These are phyloP conservation scores for Pseudogymnoascus sp. DNA, from an alignment of 2,329 filamentous ascomycete genomes.

Conservation along the genomic window DNA sequence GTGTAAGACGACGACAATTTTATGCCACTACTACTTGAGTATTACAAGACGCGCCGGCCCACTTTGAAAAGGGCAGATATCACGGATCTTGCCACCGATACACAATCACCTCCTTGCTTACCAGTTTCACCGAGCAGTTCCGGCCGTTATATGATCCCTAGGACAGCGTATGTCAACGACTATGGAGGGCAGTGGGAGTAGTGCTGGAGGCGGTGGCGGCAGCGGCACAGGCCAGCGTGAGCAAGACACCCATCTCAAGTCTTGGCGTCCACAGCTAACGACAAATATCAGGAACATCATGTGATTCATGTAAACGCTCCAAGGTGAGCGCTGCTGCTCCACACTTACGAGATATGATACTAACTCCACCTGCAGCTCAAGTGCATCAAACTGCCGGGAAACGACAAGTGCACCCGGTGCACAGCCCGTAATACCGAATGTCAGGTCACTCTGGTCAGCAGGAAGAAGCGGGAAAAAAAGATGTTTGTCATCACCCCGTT, in stretches of 20 bases:
- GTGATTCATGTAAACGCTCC: slow-evolving; percentile 21
- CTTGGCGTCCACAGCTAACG: background rate
- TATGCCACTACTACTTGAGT: background rate
- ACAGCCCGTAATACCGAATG: slow-evolving; percentile 15
- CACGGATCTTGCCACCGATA: background rate
- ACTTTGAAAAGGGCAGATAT: background rate
- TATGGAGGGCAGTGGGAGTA: slow-evolving; percentile 5
- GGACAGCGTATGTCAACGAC: background rate
- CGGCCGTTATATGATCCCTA: background rate
- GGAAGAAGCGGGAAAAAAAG: slow-evolving; percentile 19
- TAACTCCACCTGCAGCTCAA: slow-evolving; percentile 6
- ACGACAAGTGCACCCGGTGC: slow-evolving; percentile 18
- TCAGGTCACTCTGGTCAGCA: slow-evolving; percentile 19
- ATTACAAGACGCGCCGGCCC: slow-evolving; percentile 1
- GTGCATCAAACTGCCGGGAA: slow-evolving; percentile 18
- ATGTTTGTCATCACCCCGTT: slow-evolving; percentile 12
- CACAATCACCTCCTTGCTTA: slow-evolving; percentile 2
- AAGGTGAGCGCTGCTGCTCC: slow-evolving; percentile 14
- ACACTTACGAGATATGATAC: background rate
- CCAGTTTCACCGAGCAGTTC: background rate
- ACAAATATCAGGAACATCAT: slow-evolving; percentile 16
- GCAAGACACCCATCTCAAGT: background rate
- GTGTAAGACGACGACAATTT: background rate
- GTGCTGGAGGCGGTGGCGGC: background rate
- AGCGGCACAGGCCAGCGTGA: background rate